Base-by-base conservation (phyloP, 202 grass and related monocot genomes). In the Hordeum pubiflorum region DNA sequence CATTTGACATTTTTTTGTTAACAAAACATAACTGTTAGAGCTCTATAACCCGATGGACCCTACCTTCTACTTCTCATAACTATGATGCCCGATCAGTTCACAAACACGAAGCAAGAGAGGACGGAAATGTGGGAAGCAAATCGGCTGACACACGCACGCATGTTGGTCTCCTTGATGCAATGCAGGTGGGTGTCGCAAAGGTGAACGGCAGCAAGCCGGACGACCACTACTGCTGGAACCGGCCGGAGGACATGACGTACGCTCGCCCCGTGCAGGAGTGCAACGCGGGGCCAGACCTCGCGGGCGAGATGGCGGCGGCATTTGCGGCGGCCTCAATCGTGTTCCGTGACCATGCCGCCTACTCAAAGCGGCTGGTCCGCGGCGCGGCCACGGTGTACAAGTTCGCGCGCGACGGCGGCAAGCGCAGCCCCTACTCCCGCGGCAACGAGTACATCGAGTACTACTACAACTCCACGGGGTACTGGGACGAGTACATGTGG, bases 401-500 rank as follows among this genome's bases (percentile, higher is more conserved):
- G 79, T 98, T 98, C 65, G 96, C 95, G 2, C 86, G 95, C 6
- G 43, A 39, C 17, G 0, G 4, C 31, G 82, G 92, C 0, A 90
- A 22, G 63, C 92, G 92, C 46, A 76, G 79, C 9, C 26, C 23
- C 0, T 98, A 98, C 89, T 95, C 92, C 26, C 61, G 39, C 8
- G 90, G 77, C 61, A 91, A 82, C 77, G 80, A 4, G 21, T 10
- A 31, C 79, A 93, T 90, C 41, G 84, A 88, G 82, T 55, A 76
- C 29, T 98, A 63, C 88, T 98, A 95, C 84, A 98, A 95, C 85
- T 95, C 92, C 5, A 95, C 89, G 3, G 62, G 88, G 14, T 98
- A 93, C 70, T 98, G 92, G 96, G 96, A 98, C 60, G 96, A 95
- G 90, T 98, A 55, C 90, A 93, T 98, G 92, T 98, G 96, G 96